phyloP scores from a whole-genome alignment of 306 rosid genomes.

The Lagenaria siceraria region DNA sequence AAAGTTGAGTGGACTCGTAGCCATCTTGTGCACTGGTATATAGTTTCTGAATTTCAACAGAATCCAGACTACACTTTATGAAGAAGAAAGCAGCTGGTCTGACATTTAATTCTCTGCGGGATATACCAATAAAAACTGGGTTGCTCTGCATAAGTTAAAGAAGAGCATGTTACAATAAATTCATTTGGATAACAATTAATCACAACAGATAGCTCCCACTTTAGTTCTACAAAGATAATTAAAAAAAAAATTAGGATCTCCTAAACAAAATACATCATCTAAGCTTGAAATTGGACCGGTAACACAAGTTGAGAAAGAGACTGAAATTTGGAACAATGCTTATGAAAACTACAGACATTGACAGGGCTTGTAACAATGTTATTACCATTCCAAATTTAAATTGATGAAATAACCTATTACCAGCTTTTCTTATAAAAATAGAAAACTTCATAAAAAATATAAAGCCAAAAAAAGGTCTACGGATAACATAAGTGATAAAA shows the following conservation, averaged over 20 bases:
- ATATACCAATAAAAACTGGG: conserved; percentile 63
- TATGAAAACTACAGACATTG: background rate
- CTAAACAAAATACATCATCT: background rate
- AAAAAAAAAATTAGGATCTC: background rate
- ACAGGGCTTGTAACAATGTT: background rate
- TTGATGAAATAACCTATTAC: background rate
- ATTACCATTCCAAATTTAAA: background rate
- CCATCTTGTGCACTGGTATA: conserved; percentile 77
- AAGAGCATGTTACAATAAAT: conserved; percentile 13
- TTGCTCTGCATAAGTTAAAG: conserved; percentile 33
- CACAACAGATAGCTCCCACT: background rate
- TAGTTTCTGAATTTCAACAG: conserved; percentile 50
- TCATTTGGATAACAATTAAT: background rate
- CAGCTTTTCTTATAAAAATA: background rate
- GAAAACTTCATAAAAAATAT: background rate
- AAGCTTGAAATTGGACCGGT: background rate
- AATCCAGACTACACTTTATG: conserved; percentile 64
- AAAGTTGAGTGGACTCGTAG: conserved; percentile 82
- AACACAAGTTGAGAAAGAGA: background rate
- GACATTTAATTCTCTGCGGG: conserved; percentile 66
- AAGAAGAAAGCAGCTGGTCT: conserved; percentile 76
- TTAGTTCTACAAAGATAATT: background rate
- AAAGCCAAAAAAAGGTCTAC: background rate
- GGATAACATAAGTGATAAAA: background rate
- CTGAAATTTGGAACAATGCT: background rate